Evolutionary conservation across 2,329 filamentous ascomycete genomes (phyloP).

Genomic region (Aspergillus oerlinghausenensis): DNA sequence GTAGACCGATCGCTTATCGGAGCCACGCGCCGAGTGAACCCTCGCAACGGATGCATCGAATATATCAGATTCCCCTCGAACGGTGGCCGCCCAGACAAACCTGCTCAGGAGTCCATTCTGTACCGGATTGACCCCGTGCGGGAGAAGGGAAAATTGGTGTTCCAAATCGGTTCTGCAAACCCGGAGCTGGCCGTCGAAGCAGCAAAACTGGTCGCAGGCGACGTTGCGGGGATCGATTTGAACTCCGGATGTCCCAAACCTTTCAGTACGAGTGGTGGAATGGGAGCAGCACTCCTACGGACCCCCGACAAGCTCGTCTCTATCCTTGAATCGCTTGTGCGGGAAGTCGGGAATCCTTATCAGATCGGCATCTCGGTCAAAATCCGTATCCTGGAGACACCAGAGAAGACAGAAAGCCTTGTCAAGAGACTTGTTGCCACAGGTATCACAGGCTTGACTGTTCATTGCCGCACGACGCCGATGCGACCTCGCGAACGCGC

Average conservation of each 20-base stretch:
- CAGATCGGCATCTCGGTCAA: conserved; percentile 96
- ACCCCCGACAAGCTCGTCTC: conserved; percentile 78
- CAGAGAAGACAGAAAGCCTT: conserved; percentile 69
- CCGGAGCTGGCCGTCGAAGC: conserved; percentile 79
- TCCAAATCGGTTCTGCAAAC: conserved; percentile 85
- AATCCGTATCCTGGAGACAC: conserved; percentile 78
- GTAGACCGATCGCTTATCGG: conserved; percentile 91
- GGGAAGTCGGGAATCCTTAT: conserved; percentile 69
- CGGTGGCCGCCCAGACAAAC: conserved; percentile 42
- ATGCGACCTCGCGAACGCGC: conserved; percentile 90
- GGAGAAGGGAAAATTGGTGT: conserved; percentile 74
- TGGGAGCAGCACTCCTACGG: conserved; percentile 86
- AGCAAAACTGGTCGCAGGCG: conserved; percentile 73
- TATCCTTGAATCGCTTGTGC: conserved; percentile 79
- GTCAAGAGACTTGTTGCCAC: conserved; percentile 76
- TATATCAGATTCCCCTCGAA: conserved; percentile 75
- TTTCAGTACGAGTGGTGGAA: conserved; percentile 87
- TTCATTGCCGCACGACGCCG: conserved; percentile 92
- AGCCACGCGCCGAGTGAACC: conserved; percentile 71
- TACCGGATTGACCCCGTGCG: conserved; percentile 75
- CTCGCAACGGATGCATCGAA: conserved; percentile 73
- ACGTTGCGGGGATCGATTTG: conserved; percentile 92
- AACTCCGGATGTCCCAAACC: conserved; percentile 98
- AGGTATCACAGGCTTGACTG: conserved; percentile 84
- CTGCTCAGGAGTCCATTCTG: conserved; percentile 62